A percentile compares a stretch with the other conserved stretches of the same genome.
Conservation (phyloP, 2,329 filamentous ascomycete species). For the Acrocalymma vagum region DNA sequence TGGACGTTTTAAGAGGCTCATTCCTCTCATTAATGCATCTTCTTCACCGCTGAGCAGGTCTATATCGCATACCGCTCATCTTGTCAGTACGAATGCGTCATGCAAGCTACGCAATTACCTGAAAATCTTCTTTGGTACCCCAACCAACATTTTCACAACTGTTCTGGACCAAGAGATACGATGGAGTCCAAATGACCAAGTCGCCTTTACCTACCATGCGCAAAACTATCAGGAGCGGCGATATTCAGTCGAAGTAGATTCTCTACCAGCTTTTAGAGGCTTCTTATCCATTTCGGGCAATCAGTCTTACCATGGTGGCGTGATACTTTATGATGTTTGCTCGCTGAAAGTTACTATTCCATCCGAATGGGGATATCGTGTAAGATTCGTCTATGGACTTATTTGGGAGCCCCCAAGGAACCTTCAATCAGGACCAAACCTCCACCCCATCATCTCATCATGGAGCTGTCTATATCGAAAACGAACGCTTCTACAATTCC, state of each 20-base stretch:
- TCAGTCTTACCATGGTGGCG: constrained; percentile 1
- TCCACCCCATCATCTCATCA: too few species aligned
- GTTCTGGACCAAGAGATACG: background rate
- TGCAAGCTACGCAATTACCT: background rate
- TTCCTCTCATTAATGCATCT: background rate
- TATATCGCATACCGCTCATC: background rate
- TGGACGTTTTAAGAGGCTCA: constrained; percentile 14
- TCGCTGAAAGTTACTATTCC: too few species aligned
- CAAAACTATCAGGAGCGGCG: constrained; percentile 1
- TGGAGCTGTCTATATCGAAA: too few species aligned
- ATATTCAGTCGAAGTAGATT: background rate
- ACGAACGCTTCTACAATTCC: too few species aligned
- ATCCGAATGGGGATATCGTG: too few species aligned
- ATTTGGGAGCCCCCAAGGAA: too few species aligned
- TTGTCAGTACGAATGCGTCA: background rate
- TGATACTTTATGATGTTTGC: too few species aligned
- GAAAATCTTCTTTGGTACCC: background rate
- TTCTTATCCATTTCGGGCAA: background rate
- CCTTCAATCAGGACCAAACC: too few species aligned
- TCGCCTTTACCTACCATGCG: background rate
- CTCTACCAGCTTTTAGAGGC: background rate
- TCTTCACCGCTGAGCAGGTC: constrained; percentile 1
- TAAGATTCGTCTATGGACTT: too few species aligned
- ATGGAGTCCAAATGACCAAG: background rate
- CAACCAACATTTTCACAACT: background rate